A percentile compares a stretch with the other conserved stretches of the same genome.
Conservation (phyloP, 2,329 filamentous ascomycete species). For the Fusarium vanettenii region DNA sequence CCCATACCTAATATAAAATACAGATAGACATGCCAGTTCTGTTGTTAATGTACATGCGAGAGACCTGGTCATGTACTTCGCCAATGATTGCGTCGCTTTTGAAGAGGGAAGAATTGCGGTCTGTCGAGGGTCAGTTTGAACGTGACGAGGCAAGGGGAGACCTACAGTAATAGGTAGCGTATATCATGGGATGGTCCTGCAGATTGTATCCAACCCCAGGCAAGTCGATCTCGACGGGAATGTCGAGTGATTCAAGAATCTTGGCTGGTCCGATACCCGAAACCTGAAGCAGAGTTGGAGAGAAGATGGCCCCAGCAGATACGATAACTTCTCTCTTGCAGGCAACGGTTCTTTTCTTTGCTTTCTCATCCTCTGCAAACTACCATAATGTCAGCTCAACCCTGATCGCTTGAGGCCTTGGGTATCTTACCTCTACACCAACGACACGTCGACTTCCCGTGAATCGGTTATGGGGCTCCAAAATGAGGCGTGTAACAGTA, state of each 20-base stretch:
- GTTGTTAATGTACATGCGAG: slow-evolving; percentile 4
- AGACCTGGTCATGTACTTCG: slow-evolving; percentile 12
- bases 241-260: not conserved
- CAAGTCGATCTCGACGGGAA: slow-evolving; percentile 12
- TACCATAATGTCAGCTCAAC: not conserved
- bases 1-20: too few relatives aligned
- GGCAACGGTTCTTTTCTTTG: not conserved
- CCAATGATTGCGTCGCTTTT: slow-evolving; percentile 8
- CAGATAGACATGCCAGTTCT: slow-evolving; percentile 4
- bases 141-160: rapidly evolving
- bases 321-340: slow-evolving; percentile 20
- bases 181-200: slow-evolving; percentile 25
- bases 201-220: slow-evolving; percentile 21
- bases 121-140: not conserved
- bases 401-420: too few relatives aligned
- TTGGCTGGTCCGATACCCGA: slow-evolving; percentile 19
- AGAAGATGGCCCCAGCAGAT: slow-evolving; percentile 19
- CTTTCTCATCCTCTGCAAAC: slow-evolving; percentile 5
- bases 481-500: slow-evolving; percentile 9
- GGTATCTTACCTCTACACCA: slow-evolving; percentile 17
- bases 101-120: slow-evolving; percentile 18
- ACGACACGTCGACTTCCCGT: slow-evolving; percentile 3
- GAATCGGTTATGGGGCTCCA: not conserved
- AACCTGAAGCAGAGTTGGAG: slow-evolving; percentile 22
- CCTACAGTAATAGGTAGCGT: slow-evolving; percentile 17